These are phyloP conservation scores for Xylaria flabelliformis DNA, from an alignment of 495 filamentous ascomycete species.

Conservation along the genomic window DNA sequence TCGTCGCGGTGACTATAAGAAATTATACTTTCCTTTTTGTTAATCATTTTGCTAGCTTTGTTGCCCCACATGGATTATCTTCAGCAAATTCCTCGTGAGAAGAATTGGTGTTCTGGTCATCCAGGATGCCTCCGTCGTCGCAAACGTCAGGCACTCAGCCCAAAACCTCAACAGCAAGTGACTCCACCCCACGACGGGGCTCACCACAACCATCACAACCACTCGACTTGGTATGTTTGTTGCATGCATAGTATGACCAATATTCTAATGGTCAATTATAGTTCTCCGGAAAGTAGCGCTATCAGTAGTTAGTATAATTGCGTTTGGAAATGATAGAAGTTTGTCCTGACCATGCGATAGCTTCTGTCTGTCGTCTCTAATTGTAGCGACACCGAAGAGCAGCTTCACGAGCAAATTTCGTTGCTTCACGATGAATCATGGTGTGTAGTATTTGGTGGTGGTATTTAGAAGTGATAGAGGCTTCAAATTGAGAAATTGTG, in stretches of 20 bases:
- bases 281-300: neutral
- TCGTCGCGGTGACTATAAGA: neutral
- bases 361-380: conserved; percentile 1
- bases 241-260: neutral
- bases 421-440: neutral
- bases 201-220: neutral
- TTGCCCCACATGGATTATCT: neutral
- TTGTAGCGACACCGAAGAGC: neutral
- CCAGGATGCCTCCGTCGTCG: conserved; percentile 6
- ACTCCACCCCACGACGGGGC: neutral
- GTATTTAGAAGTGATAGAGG: neutral
- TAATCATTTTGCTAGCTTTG: neutral
- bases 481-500: conserved; percentile 11
- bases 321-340: neutral
- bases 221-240: neutral
- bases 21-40: neutral
- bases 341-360: conserved; percentile 9
- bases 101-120: conserved; percentile 3
- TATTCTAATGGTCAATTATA: neutral
- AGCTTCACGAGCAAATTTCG: neutral
- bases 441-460: conserved; percentile 12
- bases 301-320: conserved; percentile 7
- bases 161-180: neutral
- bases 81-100: neutral
- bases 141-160: conserved; percentile 1